phyloP scores from a whole-genome alignment of 2,329 filamentous ascomycete genomes.

The Xylaria sp. region DNA sequence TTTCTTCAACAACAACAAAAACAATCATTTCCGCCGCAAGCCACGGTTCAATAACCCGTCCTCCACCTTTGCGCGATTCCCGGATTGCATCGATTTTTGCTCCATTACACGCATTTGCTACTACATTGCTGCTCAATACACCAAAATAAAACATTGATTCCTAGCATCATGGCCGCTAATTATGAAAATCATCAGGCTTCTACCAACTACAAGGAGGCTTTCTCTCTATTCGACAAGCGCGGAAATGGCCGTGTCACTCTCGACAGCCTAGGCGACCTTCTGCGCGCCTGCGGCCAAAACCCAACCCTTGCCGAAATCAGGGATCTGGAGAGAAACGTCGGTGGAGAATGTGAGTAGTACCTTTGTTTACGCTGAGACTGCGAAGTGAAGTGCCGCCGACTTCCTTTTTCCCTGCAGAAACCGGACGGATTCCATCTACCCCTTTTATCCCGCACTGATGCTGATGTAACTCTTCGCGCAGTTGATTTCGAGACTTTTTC shows the following conservation, averaged over 20 bases:
- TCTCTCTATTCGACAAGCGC: conserved; percentile 99
- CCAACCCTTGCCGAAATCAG: conserved; percentile 92
- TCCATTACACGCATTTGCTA: conserved; percentile 30
- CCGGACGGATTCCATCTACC: background rate
- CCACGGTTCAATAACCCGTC: background rate
- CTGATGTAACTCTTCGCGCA: conserved; percentile 53
- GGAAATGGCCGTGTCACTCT: conserved; percentile 91
- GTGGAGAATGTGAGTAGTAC: conserved; percentile 82
- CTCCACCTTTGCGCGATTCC: conserved; percentile 17
- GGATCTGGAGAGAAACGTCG: conserved; percentile 90
- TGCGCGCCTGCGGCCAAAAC: conserved; percentile 97
- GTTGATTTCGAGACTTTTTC: conserved; percentile 98
- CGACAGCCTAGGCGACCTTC: conserved; percentile 89
- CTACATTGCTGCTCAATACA: conserved; percentile 25
- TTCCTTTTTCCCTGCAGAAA: background rate
- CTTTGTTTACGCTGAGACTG: conserved; percentile 25
- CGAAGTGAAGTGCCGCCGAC: background rate
- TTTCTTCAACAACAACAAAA: conserved; percentile 10
- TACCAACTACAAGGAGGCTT: conserved; percentile 99
- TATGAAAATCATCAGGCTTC: conserved; percentile 65
- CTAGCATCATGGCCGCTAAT: conserved; percentile 49
- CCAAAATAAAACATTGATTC: conserved; percentile 15
- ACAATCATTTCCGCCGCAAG: conserved; percentile 10
- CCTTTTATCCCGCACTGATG: background rate
- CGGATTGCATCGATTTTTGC: conserved; percentile 20